Base-by-base conservation (phyloP, 208 protist genomes). In the Balamuthia mandrillaris region DNA sequence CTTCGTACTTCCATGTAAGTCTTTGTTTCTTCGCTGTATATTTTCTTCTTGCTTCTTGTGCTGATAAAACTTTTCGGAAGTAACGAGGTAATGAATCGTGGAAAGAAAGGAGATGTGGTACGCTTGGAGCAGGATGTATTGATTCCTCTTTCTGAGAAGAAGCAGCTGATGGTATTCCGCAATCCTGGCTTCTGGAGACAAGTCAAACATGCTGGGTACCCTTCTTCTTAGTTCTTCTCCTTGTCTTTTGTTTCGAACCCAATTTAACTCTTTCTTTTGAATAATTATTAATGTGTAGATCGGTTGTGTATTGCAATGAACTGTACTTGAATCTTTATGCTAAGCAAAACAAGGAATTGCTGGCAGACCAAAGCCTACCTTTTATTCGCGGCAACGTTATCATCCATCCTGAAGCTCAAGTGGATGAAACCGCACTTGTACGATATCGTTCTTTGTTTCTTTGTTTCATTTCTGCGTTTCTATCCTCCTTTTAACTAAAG, bases 311-410 rank as follows among this genome's bases (percentile, higher is more conserved):
- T 39, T 78, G 56, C 74, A 89, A 86, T 42, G 86, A 89, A 35
- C 63, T 89, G 29, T 89, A 89, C 60, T 70, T 89, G 29, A 78
- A 89, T 27, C 39, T 79, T 54, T 89, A 54, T 56, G 37, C 82
- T 29, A 70, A 89, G 75, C 74, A 51, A n/a, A 89, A 87, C 56
- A 81, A 81, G 29, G 42, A 68, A 2, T 4, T 88, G 24, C 51
- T 90, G 42, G 81, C 74, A 35, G 63, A 79, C 41, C 68, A 87
- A 21, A 63, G 65, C 41, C n/a, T n/a, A n/a, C 47, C 77, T 41
- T 49, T 70, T 33, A 90, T 91, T 29, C 68, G 51, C 29, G 90
- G 88, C 42, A 91, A 91, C 63, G 88, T 91, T 12, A 84, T 92
- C 35, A 89, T 92, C 33, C 63, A 91, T 54, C 45, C 44, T 51